A percentile compares a stretch with the other conserved stretches of the same genome.
Evolutionary conservation across 305 asterid species (phyloP).

Genomic region (Fraxinus ornus): DNA sequence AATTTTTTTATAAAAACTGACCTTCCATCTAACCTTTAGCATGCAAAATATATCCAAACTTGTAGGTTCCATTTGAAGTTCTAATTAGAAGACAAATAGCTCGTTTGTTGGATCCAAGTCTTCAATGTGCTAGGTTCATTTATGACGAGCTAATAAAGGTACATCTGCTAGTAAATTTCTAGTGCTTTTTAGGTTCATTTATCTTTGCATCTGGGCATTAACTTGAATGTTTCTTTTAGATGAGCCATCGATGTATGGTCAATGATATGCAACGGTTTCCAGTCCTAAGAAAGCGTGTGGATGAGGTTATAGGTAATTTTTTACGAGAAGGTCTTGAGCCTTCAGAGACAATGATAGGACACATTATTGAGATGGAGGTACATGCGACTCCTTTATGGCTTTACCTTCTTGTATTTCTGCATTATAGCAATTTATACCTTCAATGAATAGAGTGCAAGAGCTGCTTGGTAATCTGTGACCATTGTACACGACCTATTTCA

Average conservation of each 20-base stretch:
- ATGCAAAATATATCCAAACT: slow-evolving; percentile 25
- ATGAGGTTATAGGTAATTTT: slow-evolving; percentile 69
- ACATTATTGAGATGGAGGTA: slow-evolving; percentile 97
- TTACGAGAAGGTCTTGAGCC: slow-evolving; percentile 88
- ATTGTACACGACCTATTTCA: not conserved
- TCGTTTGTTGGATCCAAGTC: slow-evolving; percentile 88
- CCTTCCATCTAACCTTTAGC: slow-evolving; percentile 16
- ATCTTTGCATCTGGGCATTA: slow-evolving; percentile 27
- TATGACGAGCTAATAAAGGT: slow-evolving; percentile 89
- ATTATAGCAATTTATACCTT: slow-evolving; percentile 18
- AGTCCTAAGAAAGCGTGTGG: slow-evolving; percentile 62
- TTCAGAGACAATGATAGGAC: slow-evolving; percentile 91
- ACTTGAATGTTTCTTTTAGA: slow-evolving; percentile 39
- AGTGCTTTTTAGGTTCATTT: slow-evolving; percentile 15
- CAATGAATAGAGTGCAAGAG: not conserved
- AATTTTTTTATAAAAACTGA: not conserved
- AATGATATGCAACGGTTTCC: slow-evolving; percentile 80
- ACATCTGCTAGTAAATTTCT: slow-evolving; percentile 15
- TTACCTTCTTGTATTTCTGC: not conserved
- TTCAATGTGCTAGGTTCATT: slow-evolving; percentile 84
- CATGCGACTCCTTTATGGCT: not conserved
- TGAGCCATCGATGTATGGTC: slow-evolving; percentile 77
- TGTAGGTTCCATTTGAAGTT: slow-evolving; percentile 89
- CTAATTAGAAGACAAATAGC: slow-evolving; percentile 79
- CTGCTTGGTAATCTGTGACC: not conserved